Conservation (phyloP, 2,329 filamentous ascomycete genomes). For the Venturia nashicola region DNA sequence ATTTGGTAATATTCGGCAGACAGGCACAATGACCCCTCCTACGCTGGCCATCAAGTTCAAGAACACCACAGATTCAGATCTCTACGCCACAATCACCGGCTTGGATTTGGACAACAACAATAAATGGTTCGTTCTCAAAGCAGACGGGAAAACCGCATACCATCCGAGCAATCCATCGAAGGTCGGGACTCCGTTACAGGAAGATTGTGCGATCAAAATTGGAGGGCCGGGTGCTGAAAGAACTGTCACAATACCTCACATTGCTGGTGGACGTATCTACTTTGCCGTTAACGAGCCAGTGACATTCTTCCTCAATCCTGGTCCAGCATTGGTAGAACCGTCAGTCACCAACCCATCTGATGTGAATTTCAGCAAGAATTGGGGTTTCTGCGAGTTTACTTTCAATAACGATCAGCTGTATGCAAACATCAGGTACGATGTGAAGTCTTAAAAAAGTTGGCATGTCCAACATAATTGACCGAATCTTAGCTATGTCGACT, state of each 20-base stretch:
- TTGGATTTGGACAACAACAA: slow-evolving; percentile 47
- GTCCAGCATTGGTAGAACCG: slow-evolving; percentile 62
- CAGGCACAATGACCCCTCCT: not conserved
- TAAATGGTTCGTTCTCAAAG: slow-evolving; percentile 47
- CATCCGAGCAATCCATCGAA: slow-evolving; percentile 47
- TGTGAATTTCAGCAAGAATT: slow-evolving; percentile 31
- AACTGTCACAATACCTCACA: slow-evolving; percentile 53
- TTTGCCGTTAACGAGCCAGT: slow-evolving; percentile 50
- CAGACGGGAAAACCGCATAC: slow-evolving; percentile 55
- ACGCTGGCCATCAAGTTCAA: slow-evolving; percentile 30
- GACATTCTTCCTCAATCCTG: slow-evolving; percentile 58
- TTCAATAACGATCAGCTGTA: slow-evolving; percentile 36
- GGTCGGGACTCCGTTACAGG: slow-evolving; percentile 38
- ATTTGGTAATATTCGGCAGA: not conserved
- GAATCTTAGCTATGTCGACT: slow-evolving; percentile 44
- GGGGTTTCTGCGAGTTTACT: slow-evolving; percentile 37
- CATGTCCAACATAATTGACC: not conserved
- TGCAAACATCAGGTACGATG: slow-evolving; percentile 38
- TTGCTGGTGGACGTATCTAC: slow-evolving; percentile 62
- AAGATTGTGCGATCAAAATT: slow-evolving; percentile 51
- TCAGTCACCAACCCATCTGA: slow-evolving; percentile 52
- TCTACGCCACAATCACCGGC: slow-evolving; percentile 63
- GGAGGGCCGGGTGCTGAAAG: slow-evolving; percentile 48
- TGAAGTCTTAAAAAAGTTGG: slow-evolving; percentile 28
- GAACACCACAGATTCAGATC: slow-evolving; percentile 45